Base-by-base conservation (phyloP, 345 rosid genomes). In the Kernera saxatilis region DNA sequence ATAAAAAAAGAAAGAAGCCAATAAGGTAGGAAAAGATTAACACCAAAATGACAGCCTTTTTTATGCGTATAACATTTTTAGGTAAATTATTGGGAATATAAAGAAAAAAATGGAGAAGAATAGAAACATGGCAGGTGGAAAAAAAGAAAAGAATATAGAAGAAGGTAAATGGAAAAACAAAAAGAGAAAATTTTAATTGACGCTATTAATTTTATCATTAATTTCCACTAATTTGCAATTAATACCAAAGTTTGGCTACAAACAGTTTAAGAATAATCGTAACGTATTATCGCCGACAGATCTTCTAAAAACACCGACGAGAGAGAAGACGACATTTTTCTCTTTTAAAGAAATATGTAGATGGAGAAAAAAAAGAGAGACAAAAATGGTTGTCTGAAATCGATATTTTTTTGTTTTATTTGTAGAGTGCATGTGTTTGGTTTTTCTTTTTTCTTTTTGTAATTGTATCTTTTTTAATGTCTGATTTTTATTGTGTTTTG, bases 251-350 rank as follows among this genome's bases (percentile, higher is more conserved):
- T 23, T 51, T 62, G 9, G 53, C 39, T 72, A 53, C 27, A 29
- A 40, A 60, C 21, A 43, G 48, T 52, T 33, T 35, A 40, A 54
- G 32, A 62, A 46, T 19, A 41, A 12, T 19, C 3, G 65, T 73
- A 73, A 73, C 67, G 67, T 73, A 56, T 57, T 57, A n/a, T 55
- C 44, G 67, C 67, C 72, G 67, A 57, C 72, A 73, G 35, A 65
- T 65, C 66, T 65, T 54, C 77, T 54, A 8, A 7, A 43, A 7
- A 43, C 13, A 23, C 43, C 44, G 5, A 21, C 35, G 69, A 26
- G 26, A 22, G 15, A 40, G 37, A 39, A 52, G 19, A 32, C 3
- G 53, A 51, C 35, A 3, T 51, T 51, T 40, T 22, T 39, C 17
- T 27, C 41, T 39, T 67, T 39, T 29, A 19, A 30, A 17, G 0